Evolutionary conservation across 768 basidiomycete genomes (phyloP), one percentile per base, ranked within the genome.

Genomic region (Suillus cothurnatus): DNA sequence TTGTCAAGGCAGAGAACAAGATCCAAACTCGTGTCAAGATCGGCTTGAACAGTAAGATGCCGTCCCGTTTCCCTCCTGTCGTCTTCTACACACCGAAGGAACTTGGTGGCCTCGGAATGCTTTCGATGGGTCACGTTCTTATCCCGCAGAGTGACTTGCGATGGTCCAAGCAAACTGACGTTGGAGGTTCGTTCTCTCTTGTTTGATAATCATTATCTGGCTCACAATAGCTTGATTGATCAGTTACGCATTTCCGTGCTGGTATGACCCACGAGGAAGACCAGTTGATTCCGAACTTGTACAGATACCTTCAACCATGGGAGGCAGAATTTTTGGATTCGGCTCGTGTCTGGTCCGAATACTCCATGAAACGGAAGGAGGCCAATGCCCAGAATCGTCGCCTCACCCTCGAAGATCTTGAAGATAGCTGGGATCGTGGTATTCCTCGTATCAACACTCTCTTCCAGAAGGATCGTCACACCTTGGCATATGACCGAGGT

Each of bases 1-100:
- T 99, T 47, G 97, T 99, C 73, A 99, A 99, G 79, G 95, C 96
- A 2, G 97, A 99, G 81, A 98, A 98, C 86, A 99, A 99, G 84
- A 97, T 99, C 56, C 97, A 99, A 79, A 98, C 96, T 4, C 94
- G 97, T 80, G 97, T 99, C 73, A 99, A 99, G 85, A 98, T 99
- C 67, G 97, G 97, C n/a, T 74, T 97, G 70, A 97, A 98, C 84
- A 94, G 92, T 78, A 97, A 99, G 82, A 99, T 99, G 97, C 97
- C 97, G 28, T 97, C 95, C 5, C 91, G 95, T 85, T 98, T 99
- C 87, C 97, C 97, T 64, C 92, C 97, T 14, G 92, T 94, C 19
- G 92, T 96, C 9, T 97, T 95, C 83, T 97, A 97, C 75, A 96
- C 94, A 7, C 96, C 95, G 0, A 98, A 98, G 89, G 97, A 99